Evolutionary conservation across 73 alveolate species (phyloP), one percentile per base, ranked within the genome.

Genomic region (Uronychia setigera): DNA sequence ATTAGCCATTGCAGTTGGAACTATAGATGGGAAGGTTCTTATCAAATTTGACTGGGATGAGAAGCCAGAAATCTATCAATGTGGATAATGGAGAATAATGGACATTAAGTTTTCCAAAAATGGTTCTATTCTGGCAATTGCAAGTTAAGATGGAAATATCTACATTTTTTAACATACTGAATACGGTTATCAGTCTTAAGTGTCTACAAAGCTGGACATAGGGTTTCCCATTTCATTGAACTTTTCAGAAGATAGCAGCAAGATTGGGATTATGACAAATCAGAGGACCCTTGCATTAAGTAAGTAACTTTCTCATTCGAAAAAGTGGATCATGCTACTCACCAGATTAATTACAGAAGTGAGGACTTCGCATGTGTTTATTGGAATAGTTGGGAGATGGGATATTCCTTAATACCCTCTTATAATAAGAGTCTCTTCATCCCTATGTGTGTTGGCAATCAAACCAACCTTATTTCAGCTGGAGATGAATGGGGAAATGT

Each of bases 21-120:
- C 88, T 88, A 87, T 80, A 1, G 29, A 83, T 1, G 96, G 96
- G 31, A 85, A 80, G n/a, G 60, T 91, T 0, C 67, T 88, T 13
- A 88, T 91, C 31, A 91, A 93, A 59, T 80, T 79, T 75, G 86
- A 91, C 77, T 91, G 96, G 96, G 96, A 91, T 33, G 86, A 77
- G 79, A 82, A 79, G 26, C 74, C 60, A 59, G 80, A 67, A 81
- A 79, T 77, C 76, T 86, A 91, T 35, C 78, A 77, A 81, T 85
- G 80, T 79, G 86, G 93, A 74, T 59, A 87, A 67, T 33, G 78
- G 78, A 81, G 75, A 58, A 78, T 91, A 80, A 91, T 93, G 33
- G 94, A 88, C 57, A 57, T 91, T 60, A 81, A 91, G 79, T 88
- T 91, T 80, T 84, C 87, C 29, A 81, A 85, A 77, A 80, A 88